Percentiles rank a stretch among this genome's conserved stretches.
Conservation (phyloP, 2,329 filamentous ascomycete genomes). For the Pseudomassariella vexata region DNA sequence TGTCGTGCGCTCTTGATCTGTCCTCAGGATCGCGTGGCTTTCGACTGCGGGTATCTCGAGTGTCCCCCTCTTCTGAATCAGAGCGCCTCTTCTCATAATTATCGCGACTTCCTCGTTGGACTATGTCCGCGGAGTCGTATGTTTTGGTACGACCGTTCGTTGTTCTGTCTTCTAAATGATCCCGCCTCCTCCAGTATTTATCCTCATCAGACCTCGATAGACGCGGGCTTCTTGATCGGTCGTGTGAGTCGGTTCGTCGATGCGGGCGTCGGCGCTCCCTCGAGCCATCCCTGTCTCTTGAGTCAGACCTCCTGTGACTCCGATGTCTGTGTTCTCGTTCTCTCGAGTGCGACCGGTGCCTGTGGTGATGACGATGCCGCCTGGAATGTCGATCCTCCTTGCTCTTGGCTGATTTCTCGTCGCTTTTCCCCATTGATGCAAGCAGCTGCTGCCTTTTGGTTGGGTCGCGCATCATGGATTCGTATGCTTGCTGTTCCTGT, state of each 20-base stretch:
- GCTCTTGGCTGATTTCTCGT: slow-evolving; percentile 33
- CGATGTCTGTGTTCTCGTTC: slow-evolving; percentile 38
- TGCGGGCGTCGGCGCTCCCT: slow-evolving; percentile 32
- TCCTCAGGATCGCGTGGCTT: too few relatives aligned
- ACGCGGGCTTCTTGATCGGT: slow-evolving; percentile 30
- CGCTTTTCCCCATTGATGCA: slow-evolving; percentile 52
- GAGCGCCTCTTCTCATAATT: not conserved
- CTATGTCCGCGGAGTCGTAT: slow-evolving; percentile 17
- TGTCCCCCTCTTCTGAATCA: too few relatives aligned
- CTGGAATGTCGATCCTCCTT: slow-evolving; percentile 38
- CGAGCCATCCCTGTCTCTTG: slow-evolving; percentile 31
- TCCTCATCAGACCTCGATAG: slow-evolving; percentile 27
- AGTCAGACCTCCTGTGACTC: slow-evolving; percentile 25
- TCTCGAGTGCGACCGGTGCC: slow-evolving; percentile 25
- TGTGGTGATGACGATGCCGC: slow-evolving; percentile 33
- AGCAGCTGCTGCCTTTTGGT: slow-evolving; percentile 63
- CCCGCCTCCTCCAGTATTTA: slow-evolving; percentile 19
- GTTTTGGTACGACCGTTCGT: slow-evolving; percentile 12
- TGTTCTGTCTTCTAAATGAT: slow-evolving; percentile 6
- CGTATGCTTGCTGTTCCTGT: slow-evolving; percentile 78
- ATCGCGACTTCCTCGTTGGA: slow-evolving; percentile 3
- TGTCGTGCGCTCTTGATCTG: slow-evolving; percentile 3
- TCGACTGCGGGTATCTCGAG: too few relatives aligned
- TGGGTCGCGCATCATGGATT: slow-evolving; percentile 74
- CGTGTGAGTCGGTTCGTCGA: slow-evolving; percentile 39